Conservation (phyloP, 768 basidiomycete genomes). For the Amanita thiersii region DNA sequence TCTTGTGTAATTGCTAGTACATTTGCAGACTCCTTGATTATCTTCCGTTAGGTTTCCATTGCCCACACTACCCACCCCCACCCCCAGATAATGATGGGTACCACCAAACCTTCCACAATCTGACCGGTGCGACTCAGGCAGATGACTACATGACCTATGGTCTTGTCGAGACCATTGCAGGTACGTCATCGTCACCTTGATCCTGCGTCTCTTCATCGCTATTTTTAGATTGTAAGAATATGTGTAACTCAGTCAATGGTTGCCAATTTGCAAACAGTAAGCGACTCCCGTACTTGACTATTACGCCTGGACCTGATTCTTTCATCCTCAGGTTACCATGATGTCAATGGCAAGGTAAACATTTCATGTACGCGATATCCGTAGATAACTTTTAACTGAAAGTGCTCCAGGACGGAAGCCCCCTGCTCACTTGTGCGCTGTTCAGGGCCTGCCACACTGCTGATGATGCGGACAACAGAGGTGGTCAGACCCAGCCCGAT, state of each 20-base stretch:
- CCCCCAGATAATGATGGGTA: constrained; percentile 24
- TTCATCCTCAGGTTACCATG: constrained; percentile 28
- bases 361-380: not conserved
- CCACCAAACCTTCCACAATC: constrained; percentile 28
- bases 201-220: constrained; percentile 1
- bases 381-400: constrained; percentile 4
- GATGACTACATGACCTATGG: constrained; percentile 34
- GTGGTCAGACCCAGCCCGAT: constrained; percentile 35
- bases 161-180: constrained; percentile 32
- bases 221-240: constrained; percentile 31
- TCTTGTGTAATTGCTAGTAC: constrained; percentile 18
- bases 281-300: constrained; percentile 8
- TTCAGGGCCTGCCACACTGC: constrained; percentile 28
- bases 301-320: constrained; percentile 1
- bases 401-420: constrained; percentile 27
- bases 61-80: constrained; percentile 20
- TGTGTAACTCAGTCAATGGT: constrained; percentile 32
- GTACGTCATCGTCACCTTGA: constrained; percentile 16
- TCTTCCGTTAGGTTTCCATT: constrained; percentile 30
- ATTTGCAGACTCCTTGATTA: constrained; percentile 28
- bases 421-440: constrained; percentile 34
- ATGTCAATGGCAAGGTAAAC: constrained; percentile 35
- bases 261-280: constrained; percentile 37
- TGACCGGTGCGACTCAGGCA: constrained; percentile 35
- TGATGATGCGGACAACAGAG: constrained; percentile 29